These are phyloP conservation scores for Boletus coccyginus DNA, from an alignment of 768 basidiomycete species.

Conservation along the genomic window DNA sequence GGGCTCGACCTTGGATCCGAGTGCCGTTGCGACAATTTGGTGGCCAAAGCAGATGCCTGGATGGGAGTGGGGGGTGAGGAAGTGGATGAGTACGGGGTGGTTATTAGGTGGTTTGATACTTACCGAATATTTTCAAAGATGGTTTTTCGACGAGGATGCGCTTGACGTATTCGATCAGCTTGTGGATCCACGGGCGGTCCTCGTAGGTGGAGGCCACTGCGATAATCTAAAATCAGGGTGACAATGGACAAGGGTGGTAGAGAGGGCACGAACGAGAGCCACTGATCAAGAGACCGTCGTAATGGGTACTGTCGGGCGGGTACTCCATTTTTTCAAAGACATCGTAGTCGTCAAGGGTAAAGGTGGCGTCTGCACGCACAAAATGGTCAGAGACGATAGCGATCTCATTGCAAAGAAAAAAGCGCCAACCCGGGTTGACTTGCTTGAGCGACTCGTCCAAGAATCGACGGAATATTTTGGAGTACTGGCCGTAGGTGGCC, in stretches of 20 bases:
- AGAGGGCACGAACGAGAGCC: slow-evolving; percentile 65
- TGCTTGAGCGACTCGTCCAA: slow-evolving; percentile 35
- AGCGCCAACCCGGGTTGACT: slow-evolving; percentile 10
- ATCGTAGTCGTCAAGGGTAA: slow-evolving; percentile 66
- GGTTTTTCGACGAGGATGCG: slow-evolving; percentile 49
- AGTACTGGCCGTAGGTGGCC: slow-evolving; percentile 54
- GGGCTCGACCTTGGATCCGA: slow-evolving; percentile 54
- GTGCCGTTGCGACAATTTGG: slow-evolving; percentile 74
- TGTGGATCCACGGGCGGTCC: slow-evolving; percentile 70
- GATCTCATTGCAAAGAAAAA: neutral
- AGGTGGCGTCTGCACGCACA: slow-evolving; percentile 24
- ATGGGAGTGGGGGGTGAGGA: neutral
- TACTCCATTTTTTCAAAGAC: slow-evolving; percentile 49
- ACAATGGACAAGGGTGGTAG: neutral
- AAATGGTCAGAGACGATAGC: neutral
- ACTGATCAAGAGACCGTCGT: slow-evolving; percentile 72
- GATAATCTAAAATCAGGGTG: too few species aligned
- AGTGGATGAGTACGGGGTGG: neutral
- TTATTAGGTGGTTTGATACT: neutral
- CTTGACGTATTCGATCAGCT: slow-evolving; percentile 57
- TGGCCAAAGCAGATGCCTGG: slow-evolving; percentile 91
- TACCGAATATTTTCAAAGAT: slow-evolving; percentile 69
- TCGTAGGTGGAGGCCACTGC: slow-evolving; percentile 68
- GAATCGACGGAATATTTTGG: slow-evolving; percentile 45
- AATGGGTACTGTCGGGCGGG: slow-evolving; percentile 50